Percentiles rank a stretch among this genome's conserved stretches.
These are phyloP conservation scores for Orobanche coerulescens DNA, from an alignment of 257 asterid species.

Conservation along the genomic window DNA sequence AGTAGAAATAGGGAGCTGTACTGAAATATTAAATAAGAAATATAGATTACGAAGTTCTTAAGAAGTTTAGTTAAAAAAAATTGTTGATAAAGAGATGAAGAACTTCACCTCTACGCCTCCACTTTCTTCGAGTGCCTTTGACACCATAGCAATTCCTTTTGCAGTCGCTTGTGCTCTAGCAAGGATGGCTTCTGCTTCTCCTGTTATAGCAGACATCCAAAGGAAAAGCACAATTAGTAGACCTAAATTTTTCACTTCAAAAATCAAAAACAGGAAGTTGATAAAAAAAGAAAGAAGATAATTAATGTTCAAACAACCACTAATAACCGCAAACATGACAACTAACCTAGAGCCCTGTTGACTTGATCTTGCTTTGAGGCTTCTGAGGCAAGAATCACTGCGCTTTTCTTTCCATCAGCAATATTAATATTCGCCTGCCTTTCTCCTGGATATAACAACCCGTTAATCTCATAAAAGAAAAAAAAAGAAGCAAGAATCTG, in stretches of 20 bases:
- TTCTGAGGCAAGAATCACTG: slow-evolving; percentile 73
- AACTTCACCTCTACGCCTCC: slow-evolving; percentile 78
- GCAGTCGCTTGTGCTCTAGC: slow-evolving; percentile 81
- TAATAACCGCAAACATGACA: neutral
- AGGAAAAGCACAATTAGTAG: neutral
- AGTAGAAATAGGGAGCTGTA: neutral
- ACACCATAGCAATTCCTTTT: slow-evolving; percentile 65
- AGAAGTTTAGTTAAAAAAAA: neutral
- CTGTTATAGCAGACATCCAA: slow-evolving; percentile 32
- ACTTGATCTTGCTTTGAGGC: slow-evolving; percentile 83
- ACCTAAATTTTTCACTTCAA: neutral
- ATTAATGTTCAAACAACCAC: slow-evolving; percentile 1
- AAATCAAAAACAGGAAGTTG: neutral
- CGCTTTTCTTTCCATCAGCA: slow-evolving; percentile 67
- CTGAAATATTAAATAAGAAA: neutral
- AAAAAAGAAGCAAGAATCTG: neutral
- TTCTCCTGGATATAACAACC: slow-evolving; percentile 49
- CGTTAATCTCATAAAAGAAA: slow-evolving; percentile 10
- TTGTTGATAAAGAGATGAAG: neutral
- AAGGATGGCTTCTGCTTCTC: slow-evolving; percentile 92
- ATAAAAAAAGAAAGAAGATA: neutral
- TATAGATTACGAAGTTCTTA: neutral
- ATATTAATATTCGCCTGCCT: slow-evolving; percentile 81
- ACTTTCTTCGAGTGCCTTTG: slow-evolving; percentile 48
- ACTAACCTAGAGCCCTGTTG: slow-evolving; percentile 81